Conservation (phyloP, 2,329 filamentous ascomycete species). For the Cladosporium sphaerospermum region DNA sequence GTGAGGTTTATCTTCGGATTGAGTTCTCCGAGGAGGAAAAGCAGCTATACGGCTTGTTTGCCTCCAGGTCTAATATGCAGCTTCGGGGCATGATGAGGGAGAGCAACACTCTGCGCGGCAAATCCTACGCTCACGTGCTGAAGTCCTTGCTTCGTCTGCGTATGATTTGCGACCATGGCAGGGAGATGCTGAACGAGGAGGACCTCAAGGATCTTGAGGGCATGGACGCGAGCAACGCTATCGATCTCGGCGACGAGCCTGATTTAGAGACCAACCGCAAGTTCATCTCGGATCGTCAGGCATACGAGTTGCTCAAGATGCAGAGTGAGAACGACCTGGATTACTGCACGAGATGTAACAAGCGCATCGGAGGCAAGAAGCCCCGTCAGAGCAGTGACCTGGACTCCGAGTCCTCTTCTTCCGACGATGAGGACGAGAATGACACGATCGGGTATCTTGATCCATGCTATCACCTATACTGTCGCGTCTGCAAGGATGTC, state of each 20-base stretch:
- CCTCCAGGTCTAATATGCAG: conserved; percentile 70
- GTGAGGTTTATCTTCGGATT: conserved; percentile 66
- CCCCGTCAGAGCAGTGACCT: conserved; percentile 45
- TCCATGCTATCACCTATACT: conserved; percentile 81
- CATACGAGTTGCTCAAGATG: conserved; percentile 78
- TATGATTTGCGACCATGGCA: conserved; percentile 88
- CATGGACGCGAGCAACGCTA: conserved; percentile 61
- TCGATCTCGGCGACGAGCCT: conserved; percentile 74
- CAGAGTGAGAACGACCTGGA: conserved; percentile 78
- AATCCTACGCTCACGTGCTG: conserved; percentile 87
- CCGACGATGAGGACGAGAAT: conserved; percentile 47
- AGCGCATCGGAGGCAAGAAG: conserved; percentile 51
- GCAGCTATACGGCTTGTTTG: conserved; percentile 76
- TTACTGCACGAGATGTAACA: conserved; percentile 63
- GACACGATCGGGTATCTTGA: conserved; percentile 73
- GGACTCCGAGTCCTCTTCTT: conserved; percentile 53
- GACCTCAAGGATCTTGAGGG: conserved; percentile 77
- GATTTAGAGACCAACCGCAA: conserved; percentile 49
- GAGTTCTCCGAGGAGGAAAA: conserved; percentile 71
- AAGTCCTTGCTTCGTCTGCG: conserved; percentile 86
- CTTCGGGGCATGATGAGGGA: conserved; percentile 58
- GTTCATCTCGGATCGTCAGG: conserved; percentile 61
- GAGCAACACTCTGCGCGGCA: conserved; percentile 49
- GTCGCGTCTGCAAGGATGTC: conserved; percentile 61
- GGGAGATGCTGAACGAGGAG: conserved; percentile 77